Evolutionary conservation across 2,329 filamentous ascomycete species (phyloP).

Genomic region (Sporothrix brunneoviolacea): DNA sequence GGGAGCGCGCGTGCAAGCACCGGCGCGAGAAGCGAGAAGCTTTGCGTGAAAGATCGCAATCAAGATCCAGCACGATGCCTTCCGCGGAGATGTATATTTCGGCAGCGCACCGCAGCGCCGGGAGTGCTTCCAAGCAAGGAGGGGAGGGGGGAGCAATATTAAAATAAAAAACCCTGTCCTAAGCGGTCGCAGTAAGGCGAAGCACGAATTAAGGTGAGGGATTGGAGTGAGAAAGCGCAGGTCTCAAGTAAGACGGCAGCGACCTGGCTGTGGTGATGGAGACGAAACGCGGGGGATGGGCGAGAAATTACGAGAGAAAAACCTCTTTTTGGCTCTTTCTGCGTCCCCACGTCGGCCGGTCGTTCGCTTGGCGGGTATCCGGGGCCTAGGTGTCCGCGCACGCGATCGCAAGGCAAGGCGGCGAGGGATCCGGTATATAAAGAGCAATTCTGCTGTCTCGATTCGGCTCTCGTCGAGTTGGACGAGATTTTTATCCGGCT

Average conservation of each 20-base stretch:
- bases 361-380: slow-evolving; percentile 10
- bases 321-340: slow-evolving; percentile 12
- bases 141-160: background rate
- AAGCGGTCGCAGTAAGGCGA: background rate
- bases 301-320: slow-evolving; percentile 19
- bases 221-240: no score
- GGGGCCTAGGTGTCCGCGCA: background rate
- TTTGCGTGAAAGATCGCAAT: background rate
- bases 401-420: slow-evolving; percentile 6
- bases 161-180: background rate
- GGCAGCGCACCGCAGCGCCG: slow-evolving; percentile 1
- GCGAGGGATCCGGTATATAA: no score
- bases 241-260: no score
- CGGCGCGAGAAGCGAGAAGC: background rate
- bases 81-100: slow-evolving; percentile 4
- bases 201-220: background rate
- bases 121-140: background rate
- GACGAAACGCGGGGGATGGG: slow-evolving; percentile 13
- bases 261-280: slow-evolving; percentile 1
- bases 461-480: no score
- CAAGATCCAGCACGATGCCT: background rate
- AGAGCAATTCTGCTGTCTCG: no score
- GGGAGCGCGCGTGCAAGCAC: slow-evolving; percentile 8
- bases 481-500: background rate
- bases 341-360: slow-evolving; percentile 16